phyloP scores from a whole-genome alignment of 129 eudicot genomes.

The Flaveria ramosissima region DNA sequence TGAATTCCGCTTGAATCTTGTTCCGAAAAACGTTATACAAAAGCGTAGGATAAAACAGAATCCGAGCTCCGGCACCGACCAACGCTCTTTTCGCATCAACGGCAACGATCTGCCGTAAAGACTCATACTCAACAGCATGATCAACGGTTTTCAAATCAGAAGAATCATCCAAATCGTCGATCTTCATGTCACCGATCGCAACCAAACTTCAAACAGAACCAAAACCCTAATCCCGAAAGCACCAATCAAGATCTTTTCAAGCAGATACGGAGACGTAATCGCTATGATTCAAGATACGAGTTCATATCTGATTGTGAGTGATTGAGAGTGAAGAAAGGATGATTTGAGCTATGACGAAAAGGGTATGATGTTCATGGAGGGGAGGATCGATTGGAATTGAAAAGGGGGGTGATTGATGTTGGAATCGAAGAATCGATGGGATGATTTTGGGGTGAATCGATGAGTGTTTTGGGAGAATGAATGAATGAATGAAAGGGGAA shows the following conservation, averaged over 20 bases:
- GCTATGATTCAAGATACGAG: constrained; percentile 9
- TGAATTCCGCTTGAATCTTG: constrained; percentile 72
- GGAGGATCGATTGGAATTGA: constrained; percentile 28
- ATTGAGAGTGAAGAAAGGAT: not conserved
- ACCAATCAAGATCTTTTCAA: constrained; percentile 11
- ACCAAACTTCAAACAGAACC: constrained; percentile 31
- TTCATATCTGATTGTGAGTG: constrained; percentile 12
- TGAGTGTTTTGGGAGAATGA: constrained; percentile 1
- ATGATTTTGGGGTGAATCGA: not conserved
- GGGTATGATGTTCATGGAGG: not conserved
- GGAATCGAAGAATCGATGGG: constrained; percentile 13
- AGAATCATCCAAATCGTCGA: constrained; percentile 61
- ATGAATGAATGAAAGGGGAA: not conserved
- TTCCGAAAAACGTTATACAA: constrained; percentile 79
- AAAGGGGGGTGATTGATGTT: not conserved
- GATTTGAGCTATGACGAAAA: constrained; percentile 8
- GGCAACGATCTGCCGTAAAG: constrained; percentile 41
- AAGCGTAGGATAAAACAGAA: constrained; percentile 86
- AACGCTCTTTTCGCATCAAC: constrained; percentile 81
- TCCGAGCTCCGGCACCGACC: constrained; percentile 95
- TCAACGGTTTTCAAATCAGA: constrained; percentile 5
- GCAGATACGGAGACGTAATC: constrained; percentile 25
- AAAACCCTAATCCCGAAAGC: constrained; percentile 35
- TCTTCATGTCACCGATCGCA: constrained; percentile 68
- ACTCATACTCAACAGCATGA: constrained; percentile 31